Conservation (phyloP, 73 alveolate genomes). For the Paramecium octaurelia region DNA sequence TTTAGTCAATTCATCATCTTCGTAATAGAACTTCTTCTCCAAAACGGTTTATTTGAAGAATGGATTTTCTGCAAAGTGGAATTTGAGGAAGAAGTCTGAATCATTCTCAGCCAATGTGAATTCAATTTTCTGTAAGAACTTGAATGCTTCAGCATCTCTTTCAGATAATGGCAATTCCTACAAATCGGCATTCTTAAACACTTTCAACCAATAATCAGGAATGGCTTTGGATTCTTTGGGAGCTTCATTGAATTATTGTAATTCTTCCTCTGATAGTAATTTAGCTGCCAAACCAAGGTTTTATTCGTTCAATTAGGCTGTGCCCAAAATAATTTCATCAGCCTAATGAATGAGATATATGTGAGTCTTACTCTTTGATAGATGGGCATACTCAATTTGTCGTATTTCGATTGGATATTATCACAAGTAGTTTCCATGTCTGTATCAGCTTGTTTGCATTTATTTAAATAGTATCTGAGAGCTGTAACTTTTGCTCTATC, state of each 20-base stretch:
- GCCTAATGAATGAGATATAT: neutral
- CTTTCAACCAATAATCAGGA: conserved; percentile 45
- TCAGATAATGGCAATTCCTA: neutral
- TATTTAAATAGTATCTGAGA: neutral
- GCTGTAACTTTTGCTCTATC: conserved; percentile 38
- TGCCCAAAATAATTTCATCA: neutral
- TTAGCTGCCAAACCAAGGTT: neutral
- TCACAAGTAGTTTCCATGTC: conserved; percentile 1
- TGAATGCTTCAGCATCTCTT: neutral
- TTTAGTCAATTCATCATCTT: neutral
- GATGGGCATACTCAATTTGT: neutral
- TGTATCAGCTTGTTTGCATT: neutral
- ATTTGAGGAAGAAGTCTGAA: neutral
- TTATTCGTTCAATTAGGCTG: neutral
- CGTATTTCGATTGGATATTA: conserved; percentile 18
- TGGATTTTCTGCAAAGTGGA: conserved; percentile 14
- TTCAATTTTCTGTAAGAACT: neutral
- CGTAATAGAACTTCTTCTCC: conserved; percentile 14
- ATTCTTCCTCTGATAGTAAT: conserved; percentile 3
- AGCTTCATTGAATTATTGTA: neutral
- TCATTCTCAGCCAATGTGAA: neutral
- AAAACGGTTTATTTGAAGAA: neutral
- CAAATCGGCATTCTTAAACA: conserved; percentile 26
- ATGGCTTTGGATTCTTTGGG: neutral
- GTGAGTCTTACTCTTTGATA: neutral